Conservation (phyloP, 1,139 yeast genomes). For the Spencermartinsiella ligniputridi region DNA sequence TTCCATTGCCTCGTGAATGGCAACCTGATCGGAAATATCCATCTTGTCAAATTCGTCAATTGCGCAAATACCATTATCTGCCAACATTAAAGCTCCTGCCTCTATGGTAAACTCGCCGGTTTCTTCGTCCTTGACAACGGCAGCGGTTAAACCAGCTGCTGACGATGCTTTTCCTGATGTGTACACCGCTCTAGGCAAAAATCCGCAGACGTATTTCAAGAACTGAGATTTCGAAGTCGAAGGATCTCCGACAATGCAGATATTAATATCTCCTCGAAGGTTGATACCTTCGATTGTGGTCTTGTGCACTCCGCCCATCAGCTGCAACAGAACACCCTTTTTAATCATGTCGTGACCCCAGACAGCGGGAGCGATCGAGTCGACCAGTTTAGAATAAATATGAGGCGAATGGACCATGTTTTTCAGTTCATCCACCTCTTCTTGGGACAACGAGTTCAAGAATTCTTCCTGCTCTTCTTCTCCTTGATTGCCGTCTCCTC, state of each 20-base stretch:
- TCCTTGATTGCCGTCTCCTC: conserved; percentile 40
- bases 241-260: conserved; percentile 97
- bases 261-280: conserved; percentile 93
- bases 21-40: conserved; percentile 95
- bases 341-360: conserved; percentile 95
- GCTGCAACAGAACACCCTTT: conserved; percentile 83
- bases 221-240: conserved; percentile 97
- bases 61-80: conserved; percentile 98
- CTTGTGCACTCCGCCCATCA: conserved; percentile 95
- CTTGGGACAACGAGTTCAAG: conserved; percentile 71
- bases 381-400: conserved; percentile 77
- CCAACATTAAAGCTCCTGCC: conserved; percentile 98
- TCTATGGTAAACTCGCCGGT: conserved; percentile 97
- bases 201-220: conserved; percentile 85
- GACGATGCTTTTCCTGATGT: conserved; percentile 98
- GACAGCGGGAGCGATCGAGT: conserved; percentile 93
- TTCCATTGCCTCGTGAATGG: conserved; percentile 99
- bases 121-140: conserved; percentile 96
- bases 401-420: conserved; percentile 90
- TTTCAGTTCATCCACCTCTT: conserved; percentile 80
- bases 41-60: conserved; percentile 98
- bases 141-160: conserved; percentile 98
- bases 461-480: conserved; percentile 68
- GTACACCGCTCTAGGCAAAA: conserved; percentile 91
- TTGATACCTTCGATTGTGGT: conserved; percentile 91